Conservation (phyloP, 768 basidiomycete species). For the Nidularia sp. region DNA sequence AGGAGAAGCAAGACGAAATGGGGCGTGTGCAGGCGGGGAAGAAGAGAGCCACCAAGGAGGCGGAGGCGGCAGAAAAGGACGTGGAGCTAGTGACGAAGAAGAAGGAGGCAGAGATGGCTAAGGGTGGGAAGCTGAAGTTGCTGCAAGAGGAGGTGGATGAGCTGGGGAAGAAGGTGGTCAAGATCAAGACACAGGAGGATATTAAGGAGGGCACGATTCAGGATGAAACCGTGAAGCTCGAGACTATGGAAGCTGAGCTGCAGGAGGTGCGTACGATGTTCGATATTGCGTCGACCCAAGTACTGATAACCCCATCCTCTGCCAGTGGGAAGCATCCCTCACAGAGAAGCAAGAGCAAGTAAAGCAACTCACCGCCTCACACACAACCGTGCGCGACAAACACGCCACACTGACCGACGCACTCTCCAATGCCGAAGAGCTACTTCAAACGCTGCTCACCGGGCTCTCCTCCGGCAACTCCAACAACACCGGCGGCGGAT, state of each 20-base stretch:
- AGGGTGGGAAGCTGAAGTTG: slow-evolving; percentile 88
- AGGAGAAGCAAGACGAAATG: slow-evolving; percentile 44
- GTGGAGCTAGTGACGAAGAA: slow-evolving; percentile 62
- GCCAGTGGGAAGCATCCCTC: slow-evolving; percentile 54
- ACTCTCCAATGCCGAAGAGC: slow-evolving; percentile 76
- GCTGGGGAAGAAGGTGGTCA: slow-evolving; percentile 76
- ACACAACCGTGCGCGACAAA: slow-evolving; percentile 62
- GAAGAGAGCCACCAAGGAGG: slow-evolving; percentile 49
- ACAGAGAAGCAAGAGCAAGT: slow-evolving; percentile 61
- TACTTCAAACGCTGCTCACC: slow-evolving; percentile 92
- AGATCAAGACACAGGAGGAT: slow-evolving; percentile 81
- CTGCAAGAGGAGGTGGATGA: slow-evolving; percentile 77
- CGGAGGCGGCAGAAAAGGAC: slow-evolving; percentile 64
- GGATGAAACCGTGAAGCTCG: slow-evolving; percentile 70
- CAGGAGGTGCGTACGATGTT: slow-evolving; percentile 31
- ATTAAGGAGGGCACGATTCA: slow-evolving; percentile 70
- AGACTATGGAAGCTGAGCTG: slow-evolving; percentile 48
- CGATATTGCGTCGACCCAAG: not conserved
- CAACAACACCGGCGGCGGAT: slow-evolving; percentile 77
- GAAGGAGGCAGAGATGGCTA: slow-evolving; percentile 83
- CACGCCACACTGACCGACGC: slow-evolving; percentile 58
- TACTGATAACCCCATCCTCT: not conserved
- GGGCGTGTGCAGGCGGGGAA: slow-evolving; percentile 40
- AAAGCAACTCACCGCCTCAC: slow-evolving; percentile 46
- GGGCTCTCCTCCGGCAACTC: slow-evolving; percentile 73